Evolutionary conservation across 148 eudicot species (phyloP), one percentile per base, ranked within the genome.

Genomic region (Amaranthus hypochondriacus): DNA sequence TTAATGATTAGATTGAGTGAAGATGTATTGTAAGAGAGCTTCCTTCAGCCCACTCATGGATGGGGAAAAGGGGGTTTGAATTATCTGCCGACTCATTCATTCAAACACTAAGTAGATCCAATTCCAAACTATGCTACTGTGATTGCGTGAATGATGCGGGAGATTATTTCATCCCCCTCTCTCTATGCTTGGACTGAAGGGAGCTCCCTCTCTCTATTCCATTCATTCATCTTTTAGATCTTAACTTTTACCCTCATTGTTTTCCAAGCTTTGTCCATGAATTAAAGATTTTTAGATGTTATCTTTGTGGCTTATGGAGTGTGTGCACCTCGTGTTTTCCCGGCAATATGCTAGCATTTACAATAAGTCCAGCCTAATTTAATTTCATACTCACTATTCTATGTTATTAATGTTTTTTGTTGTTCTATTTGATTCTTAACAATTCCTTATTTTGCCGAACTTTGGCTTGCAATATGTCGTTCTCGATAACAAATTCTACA

Each of bases 11-110:
- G 66, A 44, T 67, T 4, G 73, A 70, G 73, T 61, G 14, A 83
- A 82, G 88, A 50, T 81, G 57, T 75, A 72, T 87, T 73, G 46
- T 72, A 81, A 94, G 90, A 72, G 97, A 92, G 97, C 97, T 94
- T 86, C 87, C 96, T 94, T 89, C 96, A 86, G 98, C 86, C 98
- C 98, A 94, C 92, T 81, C 92, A 92, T 73, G 96, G 98, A 88
- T 77, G 96, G 76, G 75, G 75, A 69, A 68, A 73, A 69, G 88
- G 93, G 77, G 90, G 90, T 85, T 77, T 81, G 97, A 87, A 92
- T 87, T 88, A 95, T 83, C 98, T 95, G 98, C 97, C 96, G 97
- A 90, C 96, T 95, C 98, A 95, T 95, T 95, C 98, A 84, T 86
- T 82, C 87, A 87, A 92, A 58, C 93, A 84, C 89, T 75, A 79